phyloP scores from a whole-genome alignment of 495 filamentous ascomycete genomes.

The Annulohypoxylon bovei region DNA sequence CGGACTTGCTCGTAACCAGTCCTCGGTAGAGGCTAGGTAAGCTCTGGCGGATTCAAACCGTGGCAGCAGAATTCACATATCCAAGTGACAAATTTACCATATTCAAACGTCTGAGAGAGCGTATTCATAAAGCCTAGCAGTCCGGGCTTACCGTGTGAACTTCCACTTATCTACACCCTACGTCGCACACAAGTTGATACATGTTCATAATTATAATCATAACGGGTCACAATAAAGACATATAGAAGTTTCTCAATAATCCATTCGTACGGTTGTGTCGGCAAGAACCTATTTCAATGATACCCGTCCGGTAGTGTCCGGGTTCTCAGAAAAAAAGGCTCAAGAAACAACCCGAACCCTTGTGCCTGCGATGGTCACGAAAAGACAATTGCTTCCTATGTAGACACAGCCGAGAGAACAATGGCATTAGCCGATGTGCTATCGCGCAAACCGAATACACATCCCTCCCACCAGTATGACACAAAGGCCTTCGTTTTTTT shows the following conservation, averaged over 20 bases:
- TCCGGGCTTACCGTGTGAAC: background rate
- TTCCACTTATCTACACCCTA: background rate
- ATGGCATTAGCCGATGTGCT: constrained; percentile 13
- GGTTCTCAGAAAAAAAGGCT: constrained; percentile 28
- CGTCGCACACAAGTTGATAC: background rate
- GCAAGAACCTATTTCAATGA: constrained; percentile 40
- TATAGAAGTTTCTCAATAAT: background rate
- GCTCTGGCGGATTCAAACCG: background rate
- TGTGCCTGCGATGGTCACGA: constrained; percentile 24
- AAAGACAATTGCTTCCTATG: constrained; percentile 16
- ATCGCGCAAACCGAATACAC: background rate
- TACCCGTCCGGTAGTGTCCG: constrained; percentile 28
- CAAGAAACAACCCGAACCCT: constrained; percentile 35
- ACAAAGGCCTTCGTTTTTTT: constrained; percentile 33
- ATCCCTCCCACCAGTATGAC: constrained; percentile 15
- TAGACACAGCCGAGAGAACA: constrained; percentile 13
- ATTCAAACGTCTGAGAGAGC: background rate
- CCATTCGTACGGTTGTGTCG: constrained; percentile 37
- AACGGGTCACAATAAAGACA: background rate
- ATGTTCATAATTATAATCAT: background rate
- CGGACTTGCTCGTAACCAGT: too few species aligned
- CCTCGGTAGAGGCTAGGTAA: too few species aligned
- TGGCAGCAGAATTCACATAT: background rate
- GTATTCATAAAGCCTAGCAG: background rate
- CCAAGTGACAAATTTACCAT: background rate